phyloP scores from a whole-genome alignment of 768 basidiomycete genomes.

The Lentinula detonsa region DNA sequence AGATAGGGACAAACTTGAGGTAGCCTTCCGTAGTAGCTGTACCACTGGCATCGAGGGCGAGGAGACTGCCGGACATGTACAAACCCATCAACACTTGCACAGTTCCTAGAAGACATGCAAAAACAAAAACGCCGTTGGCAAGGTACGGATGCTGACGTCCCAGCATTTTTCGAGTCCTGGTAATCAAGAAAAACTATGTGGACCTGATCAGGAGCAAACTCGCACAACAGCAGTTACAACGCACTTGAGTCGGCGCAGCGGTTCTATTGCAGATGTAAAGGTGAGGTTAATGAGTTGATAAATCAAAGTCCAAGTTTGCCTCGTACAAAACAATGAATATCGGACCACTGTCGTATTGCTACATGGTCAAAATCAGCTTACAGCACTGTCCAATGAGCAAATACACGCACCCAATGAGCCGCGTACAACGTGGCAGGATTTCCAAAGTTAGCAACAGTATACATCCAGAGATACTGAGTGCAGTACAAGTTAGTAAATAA shows the following conservation, averaged over 20 bases:
- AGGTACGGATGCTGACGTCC: background rate
- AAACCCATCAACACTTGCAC: background rate
- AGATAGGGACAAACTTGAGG: background rate
- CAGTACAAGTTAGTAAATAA: background rate
- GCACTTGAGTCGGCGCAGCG: background rate
- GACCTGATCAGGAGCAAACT: background rate
- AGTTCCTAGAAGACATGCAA: background rate
- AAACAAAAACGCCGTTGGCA: background rate
- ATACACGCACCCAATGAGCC: background rate
- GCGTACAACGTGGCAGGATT: background rate
- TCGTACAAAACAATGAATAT: background rate
- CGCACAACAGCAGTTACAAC: background rate
- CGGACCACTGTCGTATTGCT: background rate
- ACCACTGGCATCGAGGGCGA: background rate
- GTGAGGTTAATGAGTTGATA: background rate
- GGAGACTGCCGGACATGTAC: background rate
- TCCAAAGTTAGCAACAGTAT: background rate
- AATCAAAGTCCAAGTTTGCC: background rate
- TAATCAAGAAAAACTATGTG: background rate
- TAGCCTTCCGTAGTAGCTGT: background rate
- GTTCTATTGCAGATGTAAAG: background rate
- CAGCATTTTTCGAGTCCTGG: background rate
- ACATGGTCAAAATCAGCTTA: background rate
- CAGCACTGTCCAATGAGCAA: background rate
- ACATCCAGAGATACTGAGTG: background rate